Conservation (phyloP, 257 asterid species). For the Sherardia arvensis region DNA sequence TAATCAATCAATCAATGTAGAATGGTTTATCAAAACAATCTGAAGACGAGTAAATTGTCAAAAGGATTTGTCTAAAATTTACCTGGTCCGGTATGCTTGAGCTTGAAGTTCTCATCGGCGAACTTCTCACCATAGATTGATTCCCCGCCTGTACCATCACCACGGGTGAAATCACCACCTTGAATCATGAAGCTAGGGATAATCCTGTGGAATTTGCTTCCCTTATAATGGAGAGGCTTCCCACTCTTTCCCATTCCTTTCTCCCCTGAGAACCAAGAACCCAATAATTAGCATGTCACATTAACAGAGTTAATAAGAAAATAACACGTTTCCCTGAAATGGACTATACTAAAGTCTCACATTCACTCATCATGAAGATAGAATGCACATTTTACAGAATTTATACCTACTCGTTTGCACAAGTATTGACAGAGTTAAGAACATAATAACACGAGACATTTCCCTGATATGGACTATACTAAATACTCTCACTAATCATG, state of each 20-base stretch:
- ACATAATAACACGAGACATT: too few relatives aligned
- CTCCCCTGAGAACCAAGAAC: constrained; percentile 52
- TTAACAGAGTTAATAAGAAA: too few relatives aligned
- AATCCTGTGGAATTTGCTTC: constrained; percentile 82
- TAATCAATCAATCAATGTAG: not conserved
- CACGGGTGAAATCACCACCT: constrained; percentile 97
- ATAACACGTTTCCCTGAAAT: too few relatives aligned
- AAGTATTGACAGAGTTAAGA: too few relatives aligned
- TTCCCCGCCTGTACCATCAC: constrained; percentile 98
- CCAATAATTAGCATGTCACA: not conserved
- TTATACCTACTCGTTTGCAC: too few relatives aligned
- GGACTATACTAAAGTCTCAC: too few relatives aligned
- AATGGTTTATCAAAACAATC: not conserved
- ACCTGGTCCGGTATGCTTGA: constrained; percentile 98
- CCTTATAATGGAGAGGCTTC: constrained; percentile 85
- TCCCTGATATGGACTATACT: not conserved
- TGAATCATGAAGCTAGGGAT: constrained; percentile 98
- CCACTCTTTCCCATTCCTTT: constrained; percentile 80
- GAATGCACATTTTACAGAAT: too few relatives aligned
- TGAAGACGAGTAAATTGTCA: constrained; percentile 1
- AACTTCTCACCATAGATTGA: constrained; percentile 83
- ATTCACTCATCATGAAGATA: too few relatives aligned
- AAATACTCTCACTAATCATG: not conserved
- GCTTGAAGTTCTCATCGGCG: constrained; percentile 89
- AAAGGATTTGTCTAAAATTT: not conserved